Base-by-base conservation (phyloP, 257 asterid genomes). In the Solanum pinnatisectum region DNA sequence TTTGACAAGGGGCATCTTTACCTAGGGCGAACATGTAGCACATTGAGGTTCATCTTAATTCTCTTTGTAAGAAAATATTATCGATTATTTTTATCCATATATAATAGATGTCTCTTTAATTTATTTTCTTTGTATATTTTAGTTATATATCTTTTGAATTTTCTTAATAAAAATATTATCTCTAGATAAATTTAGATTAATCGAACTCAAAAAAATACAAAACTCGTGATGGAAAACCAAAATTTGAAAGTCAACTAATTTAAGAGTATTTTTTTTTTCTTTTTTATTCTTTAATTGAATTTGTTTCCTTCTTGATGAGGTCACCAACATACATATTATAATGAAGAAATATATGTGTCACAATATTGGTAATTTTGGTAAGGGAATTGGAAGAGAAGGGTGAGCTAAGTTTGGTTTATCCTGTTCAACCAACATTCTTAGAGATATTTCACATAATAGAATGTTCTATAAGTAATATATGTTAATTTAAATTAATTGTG, bases 371-470 rank as follows among this genome's bases (percentile, higher is more conserved):
- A 83, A 56, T 52, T 32, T 87, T 79, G 82, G 79, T 67, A 63
- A 77, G 44, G 40, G 65, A 30, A 22, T 27, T 46, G 67, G 18
- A 44, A 44, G 67, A 79, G 23, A 79, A 89, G 67, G 87, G 86
- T 88, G 81, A 88, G 49, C 85, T 67, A 67, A 56, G 20, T 74
- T 86, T 88, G 89, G 92, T 88, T 42, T 33, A 73, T 68, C 77
- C 46, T 30, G 76, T 85, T 87, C 86, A 74, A 90, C 92, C 88
- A 87, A 87, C 84, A 35, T 11, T 33, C 22, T 49, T 25, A 10
- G 85, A 13, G 40, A 83, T 40, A 72, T 63, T 25, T 32, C 22
- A 63, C 25, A 65, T 15, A 18, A 86, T 16, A 67, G 85, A 81
- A 81, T 81, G 85, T 81, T 81, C 85, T 30, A 16, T 8, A 32